A percentile compares a stretch with the other conserved stretches of the same genome.
phyloP scores from a whole-genome alignment of 495 filamentous ascomycete genomes.

The Penicillium pancosmium region DNA sequence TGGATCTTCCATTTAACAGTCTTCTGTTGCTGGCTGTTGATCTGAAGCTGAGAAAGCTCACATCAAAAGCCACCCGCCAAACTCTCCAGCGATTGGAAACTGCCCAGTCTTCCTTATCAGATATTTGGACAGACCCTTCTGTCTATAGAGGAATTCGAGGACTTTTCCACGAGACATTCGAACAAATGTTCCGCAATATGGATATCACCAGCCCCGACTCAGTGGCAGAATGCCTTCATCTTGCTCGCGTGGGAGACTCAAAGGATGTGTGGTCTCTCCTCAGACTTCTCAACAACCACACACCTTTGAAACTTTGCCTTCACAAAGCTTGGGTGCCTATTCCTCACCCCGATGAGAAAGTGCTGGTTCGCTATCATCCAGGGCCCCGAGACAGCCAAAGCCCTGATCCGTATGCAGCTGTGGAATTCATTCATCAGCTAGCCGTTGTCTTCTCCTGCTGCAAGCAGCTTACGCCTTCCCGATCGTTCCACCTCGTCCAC shows the following conservation, averaged over 20 bases:
- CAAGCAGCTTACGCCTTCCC: constrained; percentile 32
- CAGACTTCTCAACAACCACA: constrained; percentile 41
- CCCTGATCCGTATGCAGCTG: constrained; percentile 41
- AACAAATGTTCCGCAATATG: constrained; percentile 36
- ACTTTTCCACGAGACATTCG: constrained; percentile 33
- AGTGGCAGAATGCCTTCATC: constrained; percentile 29
- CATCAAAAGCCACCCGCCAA: constrained; percentile 27
- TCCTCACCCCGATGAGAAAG: constrained; percentile 34
- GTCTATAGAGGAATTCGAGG: constrained; percentile 28
- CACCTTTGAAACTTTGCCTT: constrained; percentile 42
- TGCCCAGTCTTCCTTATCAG: constrained; percentile 27
- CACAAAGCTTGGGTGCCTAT: constrained; percentile 36
- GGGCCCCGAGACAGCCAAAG: constrained; percentile 19
- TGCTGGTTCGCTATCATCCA: constrained; percentile 35
- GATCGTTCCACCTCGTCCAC: constrained; percentile 41
- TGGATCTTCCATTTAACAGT: constrained; percentile 39
- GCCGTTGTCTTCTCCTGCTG: constrained; percentile 40
- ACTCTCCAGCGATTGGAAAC: constrained; percentile 38
- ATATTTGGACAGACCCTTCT: constrained; percentile 33
- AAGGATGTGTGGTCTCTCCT: constrained; percentile 35
- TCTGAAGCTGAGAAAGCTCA: constrained; percentile 26
- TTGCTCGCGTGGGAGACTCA: constrained; percentile 40
- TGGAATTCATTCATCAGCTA: constrained; percentile 43
- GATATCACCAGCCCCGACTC: constrained; percentile 39
- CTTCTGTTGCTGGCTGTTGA: constrained; percentile 34